phyloP scores from a whole-genome alignment of 306 rosid genomes.

The Argentina anserina region DNA sequence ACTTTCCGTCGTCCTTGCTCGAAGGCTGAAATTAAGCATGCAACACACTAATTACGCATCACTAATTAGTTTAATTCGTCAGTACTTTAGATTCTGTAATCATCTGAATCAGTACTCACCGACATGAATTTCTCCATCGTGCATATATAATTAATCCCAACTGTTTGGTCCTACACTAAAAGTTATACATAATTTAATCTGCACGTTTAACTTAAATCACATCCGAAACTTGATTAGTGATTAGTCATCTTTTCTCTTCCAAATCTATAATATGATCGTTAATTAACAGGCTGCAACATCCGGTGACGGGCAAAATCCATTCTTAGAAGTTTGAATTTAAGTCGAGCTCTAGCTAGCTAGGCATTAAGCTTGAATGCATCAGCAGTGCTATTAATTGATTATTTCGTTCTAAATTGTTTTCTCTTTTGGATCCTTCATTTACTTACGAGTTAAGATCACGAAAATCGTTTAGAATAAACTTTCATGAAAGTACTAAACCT shows the following conservation, averaged over 20 bases:
- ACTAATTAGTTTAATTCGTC: neutral
- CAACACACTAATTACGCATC: neutral
- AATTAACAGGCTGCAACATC: neutral
- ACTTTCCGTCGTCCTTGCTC: neutral
- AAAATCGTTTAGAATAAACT: neutral
- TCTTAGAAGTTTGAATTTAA: neutral
- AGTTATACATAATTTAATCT: neutral
- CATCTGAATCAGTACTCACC: neutral
- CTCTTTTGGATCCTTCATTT: neutral
- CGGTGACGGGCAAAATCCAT: neutral
- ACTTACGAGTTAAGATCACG: neutral
- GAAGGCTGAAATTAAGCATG: constrained; percentile 1
- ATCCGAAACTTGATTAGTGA: constrained; percentile 18
- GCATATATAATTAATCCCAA: constrained; percentile 18
- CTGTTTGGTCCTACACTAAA: constrained; percentile 19
- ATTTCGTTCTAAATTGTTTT: neutral
- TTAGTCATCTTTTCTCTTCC: neutral
- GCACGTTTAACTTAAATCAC: constrained; percentile 21
- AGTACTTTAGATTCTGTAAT: constrained; percentile 3
- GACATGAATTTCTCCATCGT: constrained; percentile 11
- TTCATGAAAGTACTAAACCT: neutral
- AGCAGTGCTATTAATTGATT: neutral
- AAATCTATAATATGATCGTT: neutral
- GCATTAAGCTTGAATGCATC: neutral
- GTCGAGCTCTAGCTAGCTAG: neutral